phyloP scores from a whole-genome alignment of 2,329 filamentous ascomycete genomes.

The Parastagonospora nodorum region DNA sequence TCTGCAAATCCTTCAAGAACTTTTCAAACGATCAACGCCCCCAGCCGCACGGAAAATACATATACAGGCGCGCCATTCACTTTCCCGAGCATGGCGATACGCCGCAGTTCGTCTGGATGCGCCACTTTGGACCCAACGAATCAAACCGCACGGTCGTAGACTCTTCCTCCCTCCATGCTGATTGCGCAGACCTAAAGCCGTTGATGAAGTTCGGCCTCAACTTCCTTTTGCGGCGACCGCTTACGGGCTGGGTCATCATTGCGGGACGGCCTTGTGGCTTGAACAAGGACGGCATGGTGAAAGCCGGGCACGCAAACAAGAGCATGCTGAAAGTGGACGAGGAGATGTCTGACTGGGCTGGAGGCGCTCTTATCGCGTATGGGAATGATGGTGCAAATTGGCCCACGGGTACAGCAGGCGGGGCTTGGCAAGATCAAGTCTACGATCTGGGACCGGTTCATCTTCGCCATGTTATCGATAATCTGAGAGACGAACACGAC shows the following conservation, averaged over 20 bases:
- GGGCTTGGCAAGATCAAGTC: neutral
- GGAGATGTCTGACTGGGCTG: neutral
- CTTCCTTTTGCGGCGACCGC: too few species aligned
- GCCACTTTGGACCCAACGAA: neutral
- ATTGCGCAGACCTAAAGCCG: neutral
- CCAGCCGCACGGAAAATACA: neutral
- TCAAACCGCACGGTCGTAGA: too few species aligned
- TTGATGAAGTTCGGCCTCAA: too few species aligned
- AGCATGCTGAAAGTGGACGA: too few species aligned
- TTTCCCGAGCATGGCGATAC: neutral
- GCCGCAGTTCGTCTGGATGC: neutral
- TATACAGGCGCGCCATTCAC: slow-evolving; percentile 3
- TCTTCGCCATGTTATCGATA: neutral
- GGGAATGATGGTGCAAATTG: neutral
- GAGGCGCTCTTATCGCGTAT: neutral
- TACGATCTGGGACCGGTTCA: neutral
- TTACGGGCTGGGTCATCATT: too few species aligned
- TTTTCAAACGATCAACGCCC: slow-evolving; percentile 5
- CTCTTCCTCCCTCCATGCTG: neutral
- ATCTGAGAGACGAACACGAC: neutral
- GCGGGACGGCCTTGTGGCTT: too few species aligned
- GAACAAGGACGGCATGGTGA: too few species aligned
- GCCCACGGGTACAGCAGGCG: neutral
- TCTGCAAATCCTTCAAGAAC: slow-evolving; percentile 11
- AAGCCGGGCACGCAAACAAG: too few species aligned